Base-by-base conservation (phyloP, 352 stramenopile genomes). In the Phytophthora brassicae region DNA sequence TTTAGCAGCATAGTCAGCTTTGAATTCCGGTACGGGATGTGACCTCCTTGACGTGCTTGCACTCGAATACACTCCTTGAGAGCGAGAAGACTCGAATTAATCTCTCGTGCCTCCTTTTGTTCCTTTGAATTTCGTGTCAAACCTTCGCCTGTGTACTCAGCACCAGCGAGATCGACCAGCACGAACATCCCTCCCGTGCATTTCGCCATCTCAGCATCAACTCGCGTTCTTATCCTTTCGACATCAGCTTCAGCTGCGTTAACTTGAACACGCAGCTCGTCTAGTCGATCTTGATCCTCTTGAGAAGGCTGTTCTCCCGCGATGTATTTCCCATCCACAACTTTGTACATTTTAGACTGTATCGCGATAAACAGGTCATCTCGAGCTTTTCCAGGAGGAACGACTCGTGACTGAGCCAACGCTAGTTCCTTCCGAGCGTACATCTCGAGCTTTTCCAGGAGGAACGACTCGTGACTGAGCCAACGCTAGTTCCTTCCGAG, bases 1-100 rank as follows among this genome's bases (percentile, higher is more conserved):
- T 79, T 74, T 14, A 84, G 60, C 19, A 84, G 50, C 70, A 81
- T 81, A 28, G 72, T 79, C n/a, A 79, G 60, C 53, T 81, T 81
- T 1, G 72, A 75, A 39, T 81, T 79, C 31, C 74, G 56, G 51
- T 65, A 80, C 13, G 71, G 73, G 3, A 65, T 70, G 47, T 68
- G 62, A 8, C 48, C 54, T 24, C 63, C 59, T 16, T 46, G 43
- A 7, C 17, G 35, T 19, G 49, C 24, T 28, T 79, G 74, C 4
- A 58, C 64, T 35, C 74, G 72, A 29, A 81, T 75, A 23, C 75
- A 84, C 38, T 81, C 75, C 22, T 84, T 84, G n/a, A 84, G 64
- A 6, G 75, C 72, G 1, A 84, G 56, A 7, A 84, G 53, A 56
- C 75, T 84, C 56, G 60, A 58, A 31, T 84, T 84, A 45, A 81